These are phyloP conservation scores for Saururus chinensis DNA, from an alignment of 164 flowering plant species.

Conservation along the genomic window DNA sequence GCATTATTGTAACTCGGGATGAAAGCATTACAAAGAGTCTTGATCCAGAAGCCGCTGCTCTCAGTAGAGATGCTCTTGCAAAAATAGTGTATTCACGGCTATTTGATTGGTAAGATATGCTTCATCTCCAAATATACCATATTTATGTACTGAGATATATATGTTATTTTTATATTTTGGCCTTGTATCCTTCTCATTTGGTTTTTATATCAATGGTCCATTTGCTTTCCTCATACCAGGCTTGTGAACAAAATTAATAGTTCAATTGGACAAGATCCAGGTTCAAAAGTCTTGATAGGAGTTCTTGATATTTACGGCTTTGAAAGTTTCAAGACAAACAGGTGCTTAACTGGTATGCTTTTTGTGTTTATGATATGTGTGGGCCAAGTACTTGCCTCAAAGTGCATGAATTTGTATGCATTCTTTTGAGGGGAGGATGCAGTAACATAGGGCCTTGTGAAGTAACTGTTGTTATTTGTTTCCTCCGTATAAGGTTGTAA, in stretches of 20 bases:
- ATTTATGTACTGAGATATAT: no score
- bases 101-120: constrained; percentile 60
- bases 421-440: constrained; percentile 2
- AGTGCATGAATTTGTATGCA: constrained; percentile 8
- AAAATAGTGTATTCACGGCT: constrained; percentile 66
- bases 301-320: constrained; percentile 99
- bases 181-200: background rate
- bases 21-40: constrained; percentile 77
- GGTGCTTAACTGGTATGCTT: constrained; percentile 95
- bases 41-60: constrained; percentile 66
- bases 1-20: constrained; percentile 80
- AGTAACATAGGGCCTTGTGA: no score
- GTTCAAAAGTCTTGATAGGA: constrained; percentile 76
- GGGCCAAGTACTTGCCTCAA: constrained; percentile 16
- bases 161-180: background rate
- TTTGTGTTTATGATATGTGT: constrained; percentile 32
- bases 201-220: background rate
- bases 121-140: background rate
- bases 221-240: constrained; percentile 32
- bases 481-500: no score
- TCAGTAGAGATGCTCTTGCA: constrained; percentile 84
- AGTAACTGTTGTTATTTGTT: no score
- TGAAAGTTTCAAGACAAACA: constrained; percentile 99
- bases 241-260: constrained; percentile 78
- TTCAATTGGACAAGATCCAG: constrained; percentile 94